Conservation (phyloP, 352 stramenopile species). For the Plasmopara viticola region DNA sequence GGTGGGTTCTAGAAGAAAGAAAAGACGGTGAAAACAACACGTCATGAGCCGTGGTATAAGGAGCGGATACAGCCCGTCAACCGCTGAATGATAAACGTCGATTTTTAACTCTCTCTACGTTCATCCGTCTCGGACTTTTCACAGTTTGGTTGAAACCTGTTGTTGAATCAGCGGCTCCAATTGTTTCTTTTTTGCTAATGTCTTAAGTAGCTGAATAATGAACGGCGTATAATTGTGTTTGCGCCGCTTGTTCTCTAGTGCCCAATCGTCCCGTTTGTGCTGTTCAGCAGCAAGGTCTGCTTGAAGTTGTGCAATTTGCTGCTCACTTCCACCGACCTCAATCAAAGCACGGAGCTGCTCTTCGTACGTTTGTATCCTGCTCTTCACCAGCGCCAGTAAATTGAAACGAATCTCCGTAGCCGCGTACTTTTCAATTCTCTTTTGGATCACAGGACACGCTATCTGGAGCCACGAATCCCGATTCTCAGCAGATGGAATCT, state of each 20-base stretch:
- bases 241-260: conserved; percentile 88
- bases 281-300: conserved; percentile 41
- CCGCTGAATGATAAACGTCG: not conserved
- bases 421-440: conserved; percentile 88
- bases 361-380: conserved; percentile 56
- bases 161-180: conserved; percentile 75
- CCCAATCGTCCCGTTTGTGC: conserved; percentile 76
- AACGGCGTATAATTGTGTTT: conserved; percentile 97
- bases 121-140: conserved; percentile 6
- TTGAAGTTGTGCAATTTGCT: conserved; percentile 41
- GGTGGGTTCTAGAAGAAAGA: conserved; percentile 68
- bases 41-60: conserved; percentile 8
- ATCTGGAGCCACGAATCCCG: conserved; percentile 81
- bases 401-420: conserved; percentile 95
- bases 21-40: conserved; percentile 25
- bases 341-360: conserved; percentile 37
- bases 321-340: conserved; percentile 29
- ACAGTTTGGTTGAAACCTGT: conserved; percentile 33
- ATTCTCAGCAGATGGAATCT: conserved; percentile 23
- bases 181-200: conserved; percentile 86
- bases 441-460: conserved; percentile 89
- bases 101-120: conserved; percentile 4
- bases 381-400: conserved; percentile 90
- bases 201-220: conserved; percentile 90
- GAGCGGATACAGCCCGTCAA: conserved; percentile 8